Conservation (phyloP, 2,329 filamentous ascomycete genomes). For the Penicillium sp. region DNA sequence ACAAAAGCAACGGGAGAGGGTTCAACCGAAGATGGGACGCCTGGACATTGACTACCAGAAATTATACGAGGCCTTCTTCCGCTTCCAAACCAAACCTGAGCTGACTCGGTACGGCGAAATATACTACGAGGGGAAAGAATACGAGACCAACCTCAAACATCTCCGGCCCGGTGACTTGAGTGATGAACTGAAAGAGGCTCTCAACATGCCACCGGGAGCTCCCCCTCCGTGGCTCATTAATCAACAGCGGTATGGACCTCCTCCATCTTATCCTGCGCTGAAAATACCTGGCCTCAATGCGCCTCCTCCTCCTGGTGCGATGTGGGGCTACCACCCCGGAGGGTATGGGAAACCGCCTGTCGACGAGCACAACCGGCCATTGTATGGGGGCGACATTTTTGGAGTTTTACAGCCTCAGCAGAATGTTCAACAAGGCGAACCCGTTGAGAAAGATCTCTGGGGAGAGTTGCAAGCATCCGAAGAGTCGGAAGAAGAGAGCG, state of each 20-base stretch:
- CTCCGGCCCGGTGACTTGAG: slow-evolving; percentile 86
- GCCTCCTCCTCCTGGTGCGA: slow-evolving; percentile 80
- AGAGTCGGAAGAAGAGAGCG: slow-evolving; percentile 65
- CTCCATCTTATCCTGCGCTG: slow-evolving; percentile 90
- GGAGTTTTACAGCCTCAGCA: slow-evolving; percentile 67
- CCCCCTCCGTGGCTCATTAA: slow-evolving; percentile 97
- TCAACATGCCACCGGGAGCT: slow-evolving; percentile 88
- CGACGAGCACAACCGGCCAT: slow-evolving; percentile 85
- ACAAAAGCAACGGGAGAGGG: slow-evolving; percentile 91
- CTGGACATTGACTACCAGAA: slow-evolving; percentile 98
- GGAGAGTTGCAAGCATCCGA: slow-evolving; percentile 83
- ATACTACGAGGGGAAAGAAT: slow-evolving; percentile 99
- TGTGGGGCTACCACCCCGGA: slow-evolving; percentile 93
- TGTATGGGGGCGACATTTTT: slow-evolving; percentile 94
- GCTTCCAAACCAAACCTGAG: slow-evolving; percentile 93
- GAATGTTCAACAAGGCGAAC: slow-evolving; percentile 66
- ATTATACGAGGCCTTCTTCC: slow-evolving; percentile 97
- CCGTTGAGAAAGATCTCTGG: slow-evolving; percentile 85
- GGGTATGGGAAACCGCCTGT: slow-evolving; percentile 95
- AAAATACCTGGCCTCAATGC: slow-evolving; percentile 94
- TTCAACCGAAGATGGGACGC: slow-evolving; percentile 93
- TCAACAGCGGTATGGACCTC: slow-evolving; percentile 88
- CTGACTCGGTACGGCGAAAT: slow-evolving; percentile 94
- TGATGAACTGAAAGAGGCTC: slow-evolving; percentile 83
- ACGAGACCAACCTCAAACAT: slow-evolving; percentile 89